Evolutionary conservation across 169 alveolate genomes (phyloP).

Genomic region (Perkinsus chesapeaki): DNA sequence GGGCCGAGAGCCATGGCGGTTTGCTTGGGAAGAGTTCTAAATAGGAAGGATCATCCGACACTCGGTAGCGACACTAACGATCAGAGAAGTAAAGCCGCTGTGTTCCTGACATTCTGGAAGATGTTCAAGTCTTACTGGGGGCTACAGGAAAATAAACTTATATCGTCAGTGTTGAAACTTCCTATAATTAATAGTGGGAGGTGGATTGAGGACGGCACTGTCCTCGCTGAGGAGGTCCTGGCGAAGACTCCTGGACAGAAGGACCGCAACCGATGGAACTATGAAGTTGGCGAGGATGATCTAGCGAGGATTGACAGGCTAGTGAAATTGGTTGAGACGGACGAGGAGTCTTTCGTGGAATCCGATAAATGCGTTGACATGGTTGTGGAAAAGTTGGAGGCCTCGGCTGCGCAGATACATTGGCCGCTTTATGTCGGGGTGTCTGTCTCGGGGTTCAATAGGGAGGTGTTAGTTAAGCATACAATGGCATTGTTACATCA

Average conservation of each 20-base stretch:
- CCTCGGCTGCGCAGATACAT: neutral
- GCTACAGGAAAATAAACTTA: neutral
- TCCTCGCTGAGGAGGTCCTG: neutral
- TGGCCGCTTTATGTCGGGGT: neutral
- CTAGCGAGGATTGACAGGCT: neutral
- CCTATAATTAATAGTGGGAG: neutral
- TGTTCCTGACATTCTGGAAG: neutral
- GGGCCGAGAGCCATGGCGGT: neutral
- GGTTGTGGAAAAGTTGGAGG: neutral
- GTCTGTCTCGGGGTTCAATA: neutral
- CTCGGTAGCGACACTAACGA: neutral
- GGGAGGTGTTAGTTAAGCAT: neutral
- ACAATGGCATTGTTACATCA: neutral
- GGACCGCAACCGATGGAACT: neutral
- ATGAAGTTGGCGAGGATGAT: neutral
- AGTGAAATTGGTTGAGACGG: neutral
- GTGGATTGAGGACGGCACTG: neutral
- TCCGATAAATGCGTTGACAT: neutral
- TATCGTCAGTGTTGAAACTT: neutral
- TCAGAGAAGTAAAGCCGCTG: neutral
- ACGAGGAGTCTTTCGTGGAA: neutral
- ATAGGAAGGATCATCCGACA: neutral
- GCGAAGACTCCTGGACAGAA: neutral
- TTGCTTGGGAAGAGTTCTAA: neutral
- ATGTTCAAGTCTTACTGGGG: neutral